Evolutionary conservation across 2,329 filamentous ascomycete genomes (phyloP), one percentile per base, ranked within the genome.

Genomic region (Calonectria pseudoreteaudii): DNA sequence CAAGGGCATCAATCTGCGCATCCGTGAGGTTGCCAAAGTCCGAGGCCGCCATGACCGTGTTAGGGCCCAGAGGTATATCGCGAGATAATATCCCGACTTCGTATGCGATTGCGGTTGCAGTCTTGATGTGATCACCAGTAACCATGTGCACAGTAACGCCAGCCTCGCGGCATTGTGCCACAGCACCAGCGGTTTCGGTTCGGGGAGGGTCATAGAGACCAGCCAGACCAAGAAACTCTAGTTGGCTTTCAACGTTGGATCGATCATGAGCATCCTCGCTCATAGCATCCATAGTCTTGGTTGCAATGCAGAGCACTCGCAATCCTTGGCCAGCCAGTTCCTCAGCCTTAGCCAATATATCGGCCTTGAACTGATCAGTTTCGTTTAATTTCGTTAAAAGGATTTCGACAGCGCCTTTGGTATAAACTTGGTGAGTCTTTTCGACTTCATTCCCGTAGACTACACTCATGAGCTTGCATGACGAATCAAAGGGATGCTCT

Each of bases 151-250:
- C 91, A 31, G 89, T 87, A 74, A 93, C 90, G 52, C 92, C 92
- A 20, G 92, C 92, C 47, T 87, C 82, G 73, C 89, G 90, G 80
- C 91, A 93, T 75, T 87, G 86, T 56, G 85, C 83, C 23, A 94
- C 91, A 4, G 92, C 91, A 2, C 86, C 90, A 18, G 89, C 90
- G 13, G 92, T 93, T 81, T 94, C 93, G 0, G 88, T 85, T 13
- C 93, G 91, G 66, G 93, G 93, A 18, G 93, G 93, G 75, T 95
- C 93, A 78, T 94, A 94, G 3, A 95, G 88, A 49, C 93, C 93
- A 49, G 93, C 91, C 10, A 95, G 88, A 66, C 93, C 93, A n/a
- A 93, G 87, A 80, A 93, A 94, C 20, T 86, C 86, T 34, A 95
- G 87, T 20, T 89, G 83, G 6, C 81, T 85, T 80, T 94, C 93